Evolutionary conservation across 2,329 filamentous ascomycete genomes (phyloP).

Genomic region (Aspergillus hiratsukae): DNA sequence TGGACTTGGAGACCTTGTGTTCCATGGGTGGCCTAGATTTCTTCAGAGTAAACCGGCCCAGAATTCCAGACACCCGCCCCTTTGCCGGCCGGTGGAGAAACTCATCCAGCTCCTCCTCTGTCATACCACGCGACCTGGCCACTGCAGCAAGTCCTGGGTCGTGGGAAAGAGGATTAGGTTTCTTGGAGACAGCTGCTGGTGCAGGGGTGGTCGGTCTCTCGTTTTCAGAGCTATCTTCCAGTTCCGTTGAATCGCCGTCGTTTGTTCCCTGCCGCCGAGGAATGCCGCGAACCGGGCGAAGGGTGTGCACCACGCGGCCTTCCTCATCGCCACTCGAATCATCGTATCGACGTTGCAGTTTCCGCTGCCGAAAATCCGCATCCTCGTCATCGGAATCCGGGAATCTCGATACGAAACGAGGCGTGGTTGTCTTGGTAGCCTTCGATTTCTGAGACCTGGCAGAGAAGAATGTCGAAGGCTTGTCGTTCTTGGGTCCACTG

Average conservation of each 20-base stretch:
- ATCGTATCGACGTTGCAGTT: slow-evolving; percentile 58
- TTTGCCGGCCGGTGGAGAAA: slow-evolving; percentile 29
- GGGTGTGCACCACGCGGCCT: slow-evolving; percentile 33
- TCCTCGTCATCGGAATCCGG: slow-evolving; percentile 62
- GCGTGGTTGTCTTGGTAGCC: slow-evolving; percentile 19
- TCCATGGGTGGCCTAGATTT: slow-evolving; percentile 21
- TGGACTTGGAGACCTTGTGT: slow-evolving; percentile 48
- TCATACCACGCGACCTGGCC: slow-evolving; percentile 55
- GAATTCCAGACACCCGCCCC: slow-evolving; percentile 26
- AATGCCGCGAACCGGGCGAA: slow-evolving; percentile 57
- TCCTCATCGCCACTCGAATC: slow-evolving; percentile 70
- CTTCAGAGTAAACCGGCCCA: slow-evolving; percentile 31
- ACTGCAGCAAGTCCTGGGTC: slow-evolving; percentile 31
- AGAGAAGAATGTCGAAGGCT: slow-evolving; percentile 39
- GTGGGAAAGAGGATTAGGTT: slow-evolving; percentile 16
- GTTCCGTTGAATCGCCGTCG: slow-evolving; percentile 59
- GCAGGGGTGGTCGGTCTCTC: slow-evolving; percentile 26
- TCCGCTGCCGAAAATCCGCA: slow-evolving; percentile 28
- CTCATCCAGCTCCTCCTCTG: slow-evolving; percentile 32
- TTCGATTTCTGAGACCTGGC: slow-evolving; percentile 32
- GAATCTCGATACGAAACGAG: slow-evolving; percentile 47
- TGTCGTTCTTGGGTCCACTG: slow-evolving; percentile 42
- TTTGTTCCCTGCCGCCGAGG: slow-evolving; percentile 55
- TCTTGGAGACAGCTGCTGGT: slow-evolving; percentile 20
- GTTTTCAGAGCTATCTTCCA: slow-evolving; percentile 58